phyloP scores from a whole-genome alignment of 306 rosid species.

The Luffa acutangula region DNA sequence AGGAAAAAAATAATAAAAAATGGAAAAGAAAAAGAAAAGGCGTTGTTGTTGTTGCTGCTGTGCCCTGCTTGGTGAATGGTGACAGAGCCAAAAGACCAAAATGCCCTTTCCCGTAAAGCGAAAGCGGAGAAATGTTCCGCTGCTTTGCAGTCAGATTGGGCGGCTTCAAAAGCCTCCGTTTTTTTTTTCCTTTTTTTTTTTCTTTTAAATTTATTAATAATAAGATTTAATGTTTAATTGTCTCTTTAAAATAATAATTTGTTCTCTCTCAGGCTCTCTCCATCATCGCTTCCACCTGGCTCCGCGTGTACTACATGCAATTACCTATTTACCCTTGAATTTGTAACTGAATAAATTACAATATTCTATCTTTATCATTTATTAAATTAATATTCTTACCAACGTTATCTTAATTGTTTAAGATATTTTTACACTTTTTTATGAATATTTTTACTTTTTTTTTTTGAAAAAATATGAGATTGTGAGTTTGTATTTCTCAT shows the following conservation, averaged over 20 bases:
- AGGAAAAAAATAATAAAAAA: neutral
- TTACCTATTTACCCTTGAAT: neutral
- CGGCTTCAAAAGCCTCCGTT: neutral
- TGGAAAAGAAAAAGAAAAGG: neutral
- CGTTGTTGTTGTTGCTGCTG: neutral
- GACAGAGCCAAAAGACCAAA: neutral
- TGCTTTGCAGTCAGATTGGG: slow-evolving; percentile 3
- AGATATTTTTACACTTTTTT: neutral
- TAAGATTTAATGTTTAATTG: neutral
- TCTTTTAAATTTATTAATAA: neutral
- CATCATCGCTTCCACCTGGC: slow-evolving; percentile 7
- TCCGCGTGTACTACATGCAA: neutral
- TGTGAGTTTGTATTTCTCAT: too few relatives aligned
- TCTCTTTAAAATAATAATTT: neutral
- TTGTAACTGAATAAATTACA: neutral
- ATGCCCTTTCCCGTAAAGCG: neutral
- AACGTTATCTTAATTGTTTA: neutral
- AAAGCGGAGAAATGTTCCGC: neutral
- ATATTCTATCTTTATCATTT: neutral
- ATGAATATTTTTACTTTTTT: too few relatives aligned
- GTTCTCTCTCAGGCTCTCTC: neutral
- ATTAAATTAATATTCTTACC: neutral
- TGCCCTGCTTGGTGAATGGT: neutral
- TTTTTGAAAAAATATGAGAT: too few relatives aligned
- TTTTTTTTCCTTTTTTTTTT: too few relatives aligned